Conservation (phyloP, 1,139 yeast genomes). For the Taphrina wiesneri region DNA sequence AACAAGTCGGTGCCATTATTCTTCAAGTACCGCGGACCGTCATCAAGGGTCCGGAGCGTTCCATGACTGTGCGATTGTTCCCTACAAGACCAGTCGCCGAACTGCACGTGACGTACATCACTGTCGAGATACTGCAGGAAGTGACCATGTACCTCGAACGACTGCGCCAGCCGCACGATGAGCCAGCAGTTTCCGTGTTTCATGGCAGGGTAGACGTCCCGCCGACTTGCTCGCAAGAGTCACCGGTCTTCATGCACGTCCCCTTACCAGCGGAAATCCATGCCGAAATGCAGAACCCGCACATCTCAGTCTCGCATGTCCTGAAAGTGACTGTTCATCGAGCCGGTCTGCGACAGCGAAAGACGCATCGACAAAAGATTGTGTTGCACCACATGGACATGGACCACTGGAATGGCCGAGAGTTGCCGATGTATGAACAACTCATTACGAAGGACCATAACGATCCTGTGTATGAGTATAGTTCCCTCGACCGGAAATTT, state of each 20-base stretch:
- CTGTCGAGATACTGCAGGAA: constrained; percentile 1
- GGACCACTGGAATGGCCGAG: constrained; percentile 6
- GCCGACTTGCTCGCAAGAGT: background rate
- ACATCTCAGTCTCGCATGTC: background rate
- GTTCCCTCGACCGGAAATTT: constrained; percentile 3
- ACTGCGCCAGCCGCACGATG: constrained; percentile 10
- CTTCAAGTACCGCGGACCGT: background rate
- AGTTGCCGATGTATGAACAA: constrained; percentile 7
- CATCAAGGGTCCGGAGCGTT: constrained; percentile 18
- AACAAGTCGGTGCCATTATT: background rate
- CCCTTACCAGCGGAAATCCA: constrained; percentile 17
- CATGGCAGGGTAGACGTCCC: background rate
- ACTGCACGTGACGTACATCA: constrained; percentile 7
- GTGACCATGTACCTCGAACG: constrained; percentile 4
- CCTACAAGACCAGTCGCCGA: background rate
- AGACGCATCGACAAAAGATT: background rate
- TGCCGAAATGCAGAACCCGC: constrained; percentile 16
- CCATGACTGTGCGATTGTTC: background rate
- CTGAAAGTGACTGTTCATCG: constrained; percentile 15
- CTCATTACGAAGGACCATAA: constrained; percentile 6
- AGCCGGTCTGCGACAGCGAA: background rate
- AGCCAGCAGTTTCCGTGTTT: background rate
- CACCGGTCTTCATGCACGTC: background rate
- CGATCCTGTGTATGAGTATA: constrained; percentile 16
- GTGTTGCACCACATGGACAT: constrained; percentile 13